Evolutionary conservation across 2,329 filamentous ascomycete genomes (phyloP).

Genomic region (Claviceps africana): DNA sequence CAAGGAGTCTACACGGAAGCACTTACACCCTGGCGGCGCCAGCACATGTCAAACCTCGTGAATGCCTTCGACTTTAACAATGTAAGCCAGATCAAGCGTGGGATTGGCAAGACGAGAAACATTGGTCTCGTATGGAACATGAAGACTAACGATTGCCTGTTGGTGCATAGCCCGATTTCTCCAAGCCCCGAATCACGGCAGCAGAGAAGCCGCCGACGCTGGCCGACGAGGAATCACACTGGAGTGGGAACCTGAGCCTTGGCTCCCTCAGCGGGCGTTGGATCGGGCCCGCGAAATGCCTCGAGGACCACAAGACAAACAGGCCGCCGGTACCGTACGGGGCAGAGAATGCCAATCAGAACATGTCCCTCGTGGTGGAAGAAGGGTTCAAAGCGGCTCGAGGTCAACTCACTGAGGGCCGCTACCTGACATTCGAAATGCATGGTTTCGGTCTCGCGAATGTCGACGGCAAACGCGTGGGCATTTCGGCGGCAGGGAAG

Average conservation of each 20-base stretch:
- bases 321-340: slow-evolving; percentile 8
- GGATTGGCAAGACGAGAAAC: not conserved
- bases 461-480: slow-evolving; percentile 13
- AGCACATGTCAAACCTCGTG: slow-evolving; percentile 17
- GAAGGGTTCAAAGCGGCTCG: slow-evolving; percentile 38
- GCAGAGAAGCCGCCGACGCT: slow-evolving; percentile 2
- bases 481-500: slow-evolving; percentile 3
- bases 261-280: slow-evolving; percentile 9
- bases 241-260: slow-evolving; percentile 7
- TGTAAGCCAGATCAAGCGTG: slow-evolving; percentile 1
- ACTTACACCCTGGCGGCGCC: slow-evolving; percentile 14
- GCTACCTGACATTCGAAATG: slow-evolving; percentile 35
- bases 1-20: slow-evolving; percentile 16
- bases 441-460: slow-evolving; percentile 25
- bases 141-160: not conserved
- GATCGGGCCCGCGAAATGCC: slow-evolving; percentile 9
- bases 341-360: slow-evolving; percentile 48
- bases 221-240: slow-evolving; percentile 3
- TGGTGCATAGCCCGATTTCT: slow-evolving; percentile 5
- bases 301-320: slow-evolving; percentile 4
- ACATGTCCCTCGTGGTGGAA: slow-evolving; percentile 61
- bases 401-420: slow-evolving; percentile 37
- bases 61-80: slow-evolving; percentile 27
- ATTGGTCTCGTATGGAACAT: not conserved
- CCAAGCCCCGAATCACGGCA: slow-evolving; percentile 3